Base-by-base conservation (phyloP, 805 yeast species). In the Myxozyma vanderwaltii region DNA sequence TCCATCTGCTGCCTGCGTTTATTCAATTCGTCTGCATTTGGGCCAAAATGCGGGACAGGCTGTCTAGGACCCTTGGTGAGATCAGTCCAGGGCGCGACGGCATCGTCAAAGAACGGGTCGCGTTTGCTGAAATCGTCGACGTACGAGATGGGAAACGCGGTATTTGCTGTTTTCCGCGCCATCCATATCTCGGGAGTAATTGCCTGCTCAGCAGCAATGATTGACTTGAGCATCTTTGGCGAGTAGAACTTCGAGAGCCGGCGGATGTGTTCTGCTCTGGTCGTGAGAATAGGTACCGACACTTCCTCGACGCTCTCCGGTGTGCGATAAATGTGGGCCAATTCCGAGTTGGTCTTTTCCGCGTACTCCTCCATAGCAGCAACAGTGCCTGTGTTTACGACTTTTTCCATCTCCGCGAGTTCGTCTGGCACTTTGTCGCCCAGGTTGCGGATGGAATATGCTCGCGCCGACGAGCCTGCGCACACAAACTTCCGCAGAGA, bases 21-120 rank as follows among this genome's bases (percentile, higher is more conserved):
- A 5, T 12, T 23, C 13, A 17, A 24, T 2, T 31, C 17, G 4
- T 38, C 52, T 6, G 36, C 27, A 3, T 31, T 27, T 3, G 26
- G 23, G 4, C 41, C 40, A 15, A 33, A 38, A 12, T 47, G 58
- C 26, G 84, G 82, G 35, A 79, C 77, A 26, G 77, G 79, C 64
- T 86, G 87, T 67, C 81, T 77, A 52, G 88, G 87, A 43, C 81
- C 72, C 53, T 77, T 39, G 2, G 46, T 72, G 63, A 77, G 76
- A 63, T 78, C 77, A 13, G 81, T 73, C 71, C 81, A 77, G 63
- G 74, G 70, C 77, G 79, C 76, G 70, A 66, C 80, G 40, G 79
- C 72, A 59, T 74, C 81, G 70, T 89, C 96, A 86, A 91, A 91
- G 68, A 84, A 83, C 44, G 88, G 84, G 73, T 92, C 94, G 41